Evolutionary conservation across 257 asterid species (phyloP).

Genomic region (Lavandula angustifolia): DNA sequence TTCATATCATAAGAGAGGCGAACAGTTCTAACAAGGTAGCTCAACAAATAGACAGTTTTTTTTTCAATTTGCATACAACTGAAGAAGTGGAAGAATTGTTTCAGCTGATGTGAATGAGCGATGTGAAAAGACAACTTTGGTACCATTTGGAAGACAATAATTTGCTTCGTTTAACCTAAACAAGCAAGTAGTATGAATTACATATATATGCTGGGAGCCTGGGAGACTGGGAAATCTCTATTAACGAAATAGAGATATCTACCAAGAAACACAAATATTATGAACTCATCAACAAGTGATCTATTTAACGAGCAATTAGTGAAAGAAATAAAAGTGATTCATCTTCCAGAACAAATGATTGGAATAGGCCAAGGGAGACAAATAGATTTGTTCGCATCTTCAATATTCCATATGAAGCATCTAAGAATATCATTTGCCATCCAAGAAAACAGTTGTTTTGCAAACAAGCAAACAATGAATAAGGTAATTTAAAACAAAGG

Average conservation of each 20-base stretch:
- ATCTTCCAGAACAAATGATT: constrained; percentile 17
- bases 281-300: background rate
- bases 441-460: background rate
- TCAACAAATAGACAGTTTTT: constrained; percentile 20
- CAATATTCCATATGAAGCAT: background rate
- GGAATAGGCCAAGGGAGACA: constrained; percentile 6
- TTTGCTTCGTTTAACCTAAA: too few relatives aligned
- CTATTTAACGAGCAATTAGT: constrained; percentile 2
- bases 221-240: too few relatives aligned
- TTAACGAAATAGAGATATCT: too few relatives aligned
- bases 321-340: constrained; percentile 3
- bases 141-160: too few relatives aligned
- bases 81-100: constrained; percentile 2
- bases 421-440: background rate
- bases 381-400: background rate
- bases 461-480: constrained; percentile 9
- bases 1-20: constrained; percentile 21
- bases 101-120: background rate
- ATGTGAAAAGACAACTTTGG: too few relatives aligned
- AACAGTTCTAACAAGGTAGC: background rate
- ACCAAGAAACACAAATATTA: too few relatives aligned
- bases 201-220: too few relatives aligned
- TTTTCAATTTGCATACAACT: constrained; percentile 7
- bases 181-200: too few relatives aligned
- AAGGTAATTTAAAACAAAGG: background rate